phyloP scores from a whole-genome alignment of 1,284 basidiomycete genomes.

The Marasmius oreades region DNA sequence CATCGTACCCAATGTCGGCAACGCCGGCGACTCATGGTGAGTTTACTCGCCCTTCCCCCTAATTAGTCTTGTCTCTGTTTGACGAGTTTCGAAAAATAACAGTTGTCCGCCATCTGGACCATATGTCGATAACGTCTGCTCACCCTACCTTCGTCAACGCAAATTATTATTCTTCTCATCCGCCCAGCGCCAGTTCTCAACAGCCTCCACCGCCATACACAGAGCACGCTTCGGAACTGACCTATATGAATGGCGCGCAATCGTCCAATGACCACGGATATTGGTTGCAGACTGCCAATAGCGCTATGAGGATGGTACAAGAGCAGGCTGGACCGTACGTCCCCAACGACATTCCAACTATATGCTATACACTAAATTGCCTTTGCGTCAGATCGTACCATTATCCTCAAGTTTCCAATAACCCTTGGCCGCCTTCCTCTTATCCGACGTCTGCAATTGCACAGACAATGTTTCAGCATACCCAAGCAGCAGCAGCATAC shows the following conservation, averaged over 20 bases:
- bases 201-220: slow-evolving; percentile 50
- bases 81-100: neutral
- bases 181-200: slow-evolving; percentile 36
- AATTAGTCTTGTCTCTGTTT: slow-evolving; percentile 11
- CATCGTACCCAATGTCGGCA: slow-evolving; percentile 64
- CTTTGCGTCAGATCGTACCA: slow-evolving; percentile 30
- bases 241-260: slow-evolving; percentile 37
- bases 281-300: slow-evolving; percentile 51
- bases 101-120: slow-evolving; percentile 65
- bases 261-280: slow-evolving; percentile 40
- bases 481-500: slow-evolving; percentile 7
- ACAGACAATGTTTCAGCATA: slow-evolving; percentile 5
- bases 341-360: slow-evolving; percentile 1
- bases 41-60: slow-evolving; percentile 14
- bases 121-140: slow-evolving; percentile 49
- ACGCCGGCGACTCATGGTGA: slow-evolving; percentile 67
- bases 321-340: slow-evolving; percentile 44
- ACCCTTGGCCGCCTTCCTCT: slow-evolving; percentile 4
- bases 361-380: slow-evolving; percentile 4
- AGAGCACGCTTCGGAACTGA: slow-evolving; percentile 52
- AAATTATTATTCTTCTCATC: slow-evolving; percentile 41
- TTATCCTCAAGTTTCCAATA: slow-evolving; percentile 21
- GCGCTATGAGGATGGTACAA: slow-evolving; percentile 47
- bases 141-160: slow-evolving; percentile 63
- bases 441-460: slow-evolving; percentile 10